Percentiles rank a stretch among this genome's conserved stretches.
Evolutionary conservation across 139 green algal genomes (phyloP).

Genomic region (Coccomyxa sp.): DNA sequence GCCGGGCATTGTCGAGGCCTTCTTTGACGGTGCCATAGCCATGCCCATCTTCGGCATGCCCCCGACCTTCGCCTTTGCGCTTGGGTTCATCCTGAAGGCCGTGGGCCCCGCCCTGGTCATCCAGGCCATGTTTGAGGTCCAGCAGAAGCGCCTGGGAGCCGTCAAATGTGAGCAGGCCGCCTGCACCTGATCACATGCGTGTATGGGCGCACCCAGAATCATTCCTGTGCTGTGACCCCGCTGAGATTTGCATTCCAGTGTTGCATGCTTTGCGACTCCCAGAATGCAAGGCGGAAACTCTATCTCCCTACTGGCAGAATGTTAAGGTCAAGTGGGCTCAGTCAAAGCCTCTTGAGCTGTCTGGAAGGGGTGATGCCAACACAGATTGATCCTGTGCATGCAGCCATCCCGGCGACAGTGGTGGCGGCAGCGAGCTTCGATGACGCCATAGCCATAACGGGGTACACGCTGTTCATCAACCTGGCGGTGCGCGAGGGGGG

Average conservation of each 20-base stretch:
- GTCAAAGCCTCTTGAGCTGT: neutral
- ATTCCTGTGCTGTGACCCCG: neutral
- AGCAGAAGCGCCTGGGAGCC: conserved; percentile 59
- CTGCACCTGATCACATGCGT: neutral
- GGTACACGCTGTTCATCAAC: conserved; percentile 73
- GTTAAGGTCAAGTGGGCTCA: neutral
- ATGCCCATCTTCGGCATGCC: conserved; percentile 51
- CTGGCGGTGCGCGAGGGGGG: conserved; percentile 30
- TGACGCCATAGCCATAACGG: conserved; percentile 84
- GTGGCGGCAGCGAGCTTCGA: conserved; percentile 83
- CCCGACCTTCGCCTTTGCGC: conserved; percentile 43
- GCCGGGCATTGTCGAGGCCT: conserved; percentile 62
- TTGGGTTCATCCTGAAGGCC: conserved; percentile 86
- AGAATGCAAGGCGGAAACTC: too few relatives aligned
- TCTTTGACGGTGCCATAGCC: conserved; percentile 56
- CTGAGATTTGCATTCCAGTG: too few relatives aligned
- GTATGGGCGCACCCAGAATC: too few relatives aligned
- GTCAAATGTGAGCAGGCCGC: conserved; percentile 41
- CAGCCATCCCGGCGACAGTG: conserved; percentile 74
- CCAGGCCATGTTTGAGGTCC: conserved; percentile 81
- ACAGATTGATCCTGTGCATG: neutral
- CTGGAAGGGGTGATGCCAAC: too few relatives aligned
- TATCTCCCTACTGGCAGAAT: too few relatives aligned
- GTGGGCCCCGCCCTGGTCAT: conserved; percentile 82
- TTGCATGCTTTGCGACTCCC: too few relatives aligned